phyloP scores from a whole-genome alignment of 768 basidiomycete genomes.

The Tremella mesenterica region DNA sequence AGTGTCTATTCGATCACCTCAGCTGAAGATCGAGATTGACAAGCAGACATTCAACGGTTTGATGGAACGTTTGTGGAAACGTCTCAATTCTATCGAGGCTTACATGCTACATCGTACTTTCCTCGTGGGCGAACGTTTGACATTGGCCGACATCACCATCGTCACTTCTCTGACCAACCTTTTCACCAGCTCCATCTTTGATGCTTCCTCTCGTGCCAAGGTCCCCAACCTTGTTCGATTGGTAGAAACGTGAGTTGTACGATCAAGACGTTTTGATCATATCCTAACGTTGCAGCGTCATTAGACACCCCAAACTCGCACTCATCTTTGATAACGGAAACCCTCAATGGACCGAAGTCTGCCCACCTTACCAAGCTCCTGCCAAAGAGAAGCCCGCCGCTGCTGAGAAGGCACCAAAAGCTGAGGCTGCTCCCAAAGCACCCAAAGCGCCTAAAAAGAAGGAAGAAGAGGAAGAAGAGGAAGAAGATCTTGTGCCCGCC shows the following conservation, averaged over 20 bases:
- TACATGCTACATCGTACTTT: constrained; percentile 73
- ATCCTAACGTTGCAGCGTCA: constrained; percentile 46
- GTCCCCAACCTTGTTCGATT: constrained; percentile 72
- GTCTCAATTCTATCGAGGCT: constrained; percentile 61
- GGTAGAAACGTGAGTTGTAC: constrained; percentile 57
- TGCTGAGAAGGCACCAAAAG: constrained; percentile 21
- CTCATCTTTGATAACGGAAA: constrained; percentile 54
- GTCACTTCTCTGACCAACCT: constrained; percentile 56
- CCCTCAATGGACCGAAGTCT: constrained; percentile 56
- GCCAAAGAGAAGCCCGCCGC: constrained; percentile 47
- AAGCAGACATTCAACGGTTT: constrained; percentile 33
- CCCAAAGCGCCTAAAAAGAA: constrained; percentile 44
- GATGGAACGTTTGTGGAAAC: constrained; percentile 46
- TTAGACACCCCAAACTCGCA: constrained; percentile 71
- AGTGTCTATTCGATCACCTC: constrained; percentile 1
- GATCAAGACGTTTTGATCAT: neutral
- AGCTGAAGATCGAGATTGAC: neutral
- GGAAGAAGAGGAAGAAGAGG: constrained; percentile 57
- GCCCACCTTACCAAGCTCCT: constrained; percentile 60
- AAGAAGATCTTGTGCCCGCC: constrained; percentile 60
- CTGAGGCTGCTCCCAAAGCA: constrained; percentile 33
- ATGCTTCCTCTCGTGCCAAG: constrained; percentile 55
- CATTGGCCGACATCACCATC: constrained; percentile 74
- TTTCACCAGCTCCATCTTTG: constrained; percentile 37
- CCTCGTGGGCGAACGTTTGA: constrained; percentile 89